Base-by-base conservation (phyloP, 805 yeast genomes). In the Geotrichum ghanense region DNA sequence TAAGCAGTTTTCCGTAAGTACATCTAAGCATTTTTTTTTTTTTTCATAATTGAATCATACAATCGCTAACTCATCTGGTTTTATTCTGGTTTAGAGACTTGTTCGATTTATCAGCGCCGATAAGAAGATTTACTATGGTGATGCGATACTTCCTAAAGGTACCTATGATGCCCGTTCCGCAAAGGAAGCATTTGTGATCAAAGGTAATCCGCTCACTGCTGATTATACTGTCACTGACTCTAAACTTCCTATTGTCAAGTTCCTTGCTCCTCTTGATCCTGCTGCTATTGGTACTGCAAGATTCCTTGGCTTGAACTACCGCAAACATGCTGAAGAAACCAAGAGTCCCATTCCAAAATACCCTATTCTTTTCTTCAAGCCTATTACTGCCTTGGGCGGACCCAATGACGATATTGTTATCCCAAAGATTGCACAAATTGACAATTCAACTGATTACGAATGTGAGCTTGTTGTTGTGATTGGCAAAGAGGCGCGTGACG, bases 401-500 rank as follows among this genome's bases (percentile, higher is more conserved):
- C 76, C 77, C 3, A 51, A 51, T 5, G 70, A 65, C 42, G 61
- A 61, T 5, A 71, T 76, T 42, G 58, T 62, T 1, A 72, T 76
- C 16, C 60, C 61, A 1, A 43, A 48, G 14, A 50, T 58, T 48
- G 63, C 65, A 53, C 69, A 53, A 54, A 55, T 16, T 48, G 63
- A 55, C 22, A 51, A 53, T 21, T 46, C 53, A 3, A 61, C 70
- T 10, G 81, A 76, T 56, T 76, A 76, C 51, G 81, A 76, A 53
- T 73, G 72, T 24, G 81, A 76, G 54, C 59, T 76, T 39, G 76
- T 71, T 2, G 68, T 73, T 16, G 73, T 76, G 6, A 76, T 76
- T 50, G 81, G 81, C 22, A 70, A 68, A 53, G 51, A 59, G n/a
- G 73, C 74, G 37, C 63, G 60, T 48, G 64, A 73, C 50, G 74